Evolutionary conservation across 139 green algal species (phyloP).

Genomic region (Picochlorum sp.): DNA sequence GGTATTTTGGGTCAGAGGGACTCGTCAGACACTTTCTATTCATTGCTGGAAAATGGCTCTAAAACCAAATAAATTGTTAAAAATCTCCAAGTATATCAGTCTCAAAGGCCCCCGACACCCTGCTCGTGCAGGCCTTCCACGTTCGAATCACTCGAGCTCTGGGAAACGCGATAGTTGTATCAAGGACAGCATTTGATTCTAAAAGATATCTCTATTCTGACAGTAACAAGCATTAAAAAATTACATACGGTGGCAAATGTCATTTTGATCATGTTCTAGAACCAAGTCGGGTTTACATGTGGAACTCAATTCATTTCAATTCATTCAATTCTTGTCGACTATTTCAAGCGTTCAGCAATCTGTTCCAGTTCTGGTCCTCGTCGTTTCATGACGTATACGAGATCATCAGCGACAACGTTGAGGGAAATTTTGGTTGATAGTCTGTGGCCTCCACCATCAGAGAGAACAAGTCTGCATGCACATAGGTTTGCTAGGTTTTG

Average conservation of each 20-base stretch:
- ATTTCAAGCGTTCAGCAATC: too few species aligned
- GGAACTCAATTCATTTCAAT: too few species aligned
- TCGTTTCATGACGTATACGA: background rate
- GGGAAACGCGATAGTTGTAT: background rate
- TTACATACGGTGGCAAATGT: too few species aligned
- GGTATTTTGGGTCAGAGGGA: conserved; percentile 44
- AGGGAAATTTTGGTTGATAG: conserved; percentile 3
- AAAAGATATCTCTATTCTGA: too few species aligned
- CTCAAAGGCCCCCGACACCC: background rate
- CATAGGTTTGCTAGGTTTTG: conserved; percentile 24
- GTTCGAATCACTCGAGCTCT: background rate
- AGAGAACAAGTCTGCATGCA: conserved; percentile 36
- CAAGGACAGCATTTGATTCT: too few species aligned
- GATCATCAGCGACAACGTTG: background rate
- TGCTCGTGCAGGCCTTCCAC: background rate
- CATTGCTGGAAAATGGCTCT: background rate
- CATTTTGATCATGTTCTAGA: too few species aligned
- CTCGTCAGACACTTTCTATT: conserved; percentile 59
- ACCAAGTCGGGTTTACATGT: too few species aligned
- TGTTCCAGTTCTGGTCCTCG: too few species aligned
- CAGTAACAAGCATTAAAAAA: too few species aligned
- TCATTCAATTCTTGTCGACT: too few species aligned
- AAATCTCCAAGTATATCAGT: background rate
- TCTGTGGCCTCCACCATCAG: conserved; percentile 12
- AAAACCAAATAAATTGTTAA: background rate